Conservation (phyloP, 208 protist genomes). For the Leishmania aethiopica region DNA sequence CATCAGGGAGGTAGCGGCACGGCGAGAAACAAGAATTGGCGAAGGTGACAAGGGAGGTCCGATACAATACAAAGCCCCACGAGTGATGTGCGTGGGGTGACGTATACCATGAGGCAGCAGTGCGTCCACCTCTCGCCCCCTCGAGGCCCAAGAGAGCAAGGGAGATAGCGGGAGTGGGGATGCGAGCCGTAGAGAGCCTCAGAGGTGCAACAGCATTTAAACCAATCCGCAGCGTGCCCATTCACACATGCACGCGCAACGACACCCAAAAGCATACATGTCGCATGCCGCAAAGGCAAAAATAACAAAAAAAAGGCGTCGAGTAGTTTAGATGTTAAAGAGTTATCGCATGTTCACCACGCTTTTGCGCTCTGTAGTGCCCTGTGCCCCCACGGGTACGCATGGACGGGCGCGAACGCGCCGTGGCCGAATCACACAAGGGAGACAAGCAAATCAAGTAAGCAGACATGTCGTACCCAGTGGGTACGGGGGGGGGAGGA, state of each 20-base stretch:
- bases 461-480: neutral
- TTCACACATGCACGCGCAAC: neutral
- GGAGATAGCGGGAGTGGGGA: neutral
- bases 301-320: neutral
- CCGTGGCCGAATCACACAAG: neutral
- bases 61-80: neutral
- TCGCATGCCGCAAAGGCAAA: neutral
- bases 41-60: neutral
- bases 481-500: neutral
- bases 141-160: neutral
- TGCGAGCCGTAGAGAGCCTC: neutral
- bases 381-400: neutral
- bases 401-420: neutral
- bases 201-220: neutral
- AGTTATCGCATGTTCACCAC: neutral
- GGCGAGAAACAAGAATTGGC: neutral
- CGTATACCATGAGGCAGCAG: too few species aligned
- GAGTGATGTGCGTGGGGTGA: neutral
- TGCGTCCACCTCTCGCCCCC: neutral
- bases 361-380: neutral
- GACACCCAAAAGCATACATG: neutral
- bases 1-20: neutral
- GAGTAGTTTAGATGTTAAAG: conserved; percentile 1
- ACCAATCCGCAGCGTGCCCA: neutral
- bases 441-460: neutral